phyloP scores from a whole-genome alignment of 2,329 filamentous ascomycete genomes.

The Thermomyces lanuginosus region DNA sequence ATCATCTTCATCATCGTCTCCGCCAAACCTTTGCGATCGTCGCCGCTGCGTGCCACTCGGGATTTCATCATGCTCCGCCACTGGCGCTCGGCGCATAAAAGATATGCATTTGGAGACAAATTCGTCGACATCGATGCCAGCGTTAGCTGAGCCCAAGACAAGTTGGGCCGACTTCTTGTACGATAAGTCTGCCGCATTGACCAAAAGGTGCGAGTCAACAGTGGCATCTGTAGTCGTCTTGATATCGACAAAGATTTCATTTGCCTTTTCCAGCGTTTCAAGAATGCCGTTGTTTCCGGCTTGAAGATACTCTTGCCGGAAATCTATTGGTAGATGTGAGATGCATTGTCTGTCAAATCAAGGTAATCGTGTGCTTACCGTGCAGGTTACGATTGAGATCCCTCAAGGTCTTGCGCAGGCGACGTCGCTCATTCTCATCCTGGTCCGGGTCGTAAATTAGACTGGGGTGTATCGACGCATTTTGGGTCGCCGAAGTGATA shows the following conservation, averaged over 20 bases:
- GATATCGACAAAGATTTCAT: constrained; percentile 49
- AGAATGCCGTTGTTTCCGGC: constrained; percentile 48
- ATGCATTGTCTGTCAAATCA: background rate
- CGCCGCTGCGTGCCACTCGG: constrained; percentile 23
- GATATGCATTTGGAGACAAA: constrained; percentile 79
- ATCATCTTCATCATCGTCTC: constrained; percentile 51
- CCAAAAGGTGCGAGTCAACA: constrained; percentile 73
- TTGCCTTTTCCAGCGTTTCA: constrained; percentile 49
- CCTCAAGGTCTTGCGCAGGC: constrained; percentile 52
- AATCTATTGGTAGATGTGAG: constrained; percentile 35
- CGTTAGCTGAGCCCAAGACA: constrained; percentile 52
- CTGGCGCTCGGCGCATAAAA: constrained; percentile 60
- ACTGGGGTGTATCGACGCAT: constrained; percentile 12
- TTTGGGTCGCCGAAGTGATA: constrained; percentile 12
- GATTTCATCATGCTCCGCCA: constrained; percentile 35
- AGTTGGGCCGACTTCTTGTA: constrained; percentile 62
- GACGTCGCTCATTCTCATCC: constrained; percentile 53
- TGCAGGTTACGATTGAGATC: constrained; percentile 47
- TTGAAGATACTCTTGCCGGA: constrained; percentile 53
- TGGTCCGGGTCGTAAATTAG: constrained; percentile 68
- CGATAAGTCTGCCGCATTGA: constrained; percentile 63
- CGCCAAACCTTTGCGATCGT: constrained; percentile 31
- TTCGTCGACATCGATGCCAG: constrained; percentile 75
- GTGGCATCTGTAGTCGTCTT: constrained; percentile 83
- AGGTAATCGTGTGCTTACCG: constrained; percentile 25